Conservation (phyloP, 2,329 filamentous ascomycete species). For the Ophiosphaerella herpotricha region DNA sequence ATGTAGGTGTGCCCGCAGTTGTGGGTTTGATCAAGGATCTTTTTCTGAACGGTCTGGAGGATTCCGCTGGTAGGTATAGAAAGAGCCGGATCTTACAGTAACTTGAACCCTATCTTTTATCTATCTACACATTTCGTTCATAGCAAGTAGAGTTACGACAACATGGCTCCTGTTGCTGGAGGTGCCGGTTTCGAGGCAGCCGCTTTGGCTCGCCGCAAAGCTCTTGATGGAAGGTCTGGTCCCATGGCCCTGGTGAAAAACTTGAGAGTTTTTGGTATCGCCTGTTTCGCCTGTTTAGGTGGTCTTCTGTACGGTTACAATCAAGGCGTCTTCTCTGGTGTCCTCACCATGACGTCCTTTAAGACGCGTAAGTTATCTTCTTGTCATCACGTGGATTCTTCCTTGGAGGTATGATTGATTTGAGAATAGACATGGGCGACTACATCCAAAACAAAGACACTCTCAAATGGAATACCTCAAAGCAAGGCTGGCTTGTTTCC, state of each 20-base stretch:
- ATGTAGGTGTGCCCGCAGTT: slow-evolving; percentile 6
- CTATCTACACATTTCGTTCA: neutral
- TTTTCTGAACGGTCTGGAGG: slow-evolving; percentile 1
- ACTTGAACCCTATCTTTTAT: neutral
- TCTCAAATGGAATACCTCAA: slow-evolving; percentile 41
- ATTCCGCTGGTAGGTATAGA: neutral
- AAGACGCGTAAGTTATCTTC: slow-evolving; percentile 38
- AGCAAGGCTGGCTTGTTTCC: slow-evolving; percentile 56
- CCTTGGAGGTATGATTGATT: neutral
- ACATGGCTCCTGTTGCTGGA: slow-evolving; percentile 47
- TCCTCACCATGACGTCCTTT: slow-evolving; percentile 58
- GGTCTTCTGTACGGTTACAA: slow-evolving; percentile 71
- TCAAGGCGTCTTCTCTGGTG: slow-evolving; percentile 75
- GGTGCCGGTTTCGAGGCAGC: slow-evolving; percentile 46
- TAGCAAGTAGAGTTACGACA: slow-evolving; percentile 7
- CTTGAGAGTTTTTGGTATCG: slow-evolving; percentile 59
- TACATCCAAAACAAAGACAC: slow-evolving; percentile 35
- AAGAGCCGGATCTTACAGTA: slow-evolving; percentile 4
- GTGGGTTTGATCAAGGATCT: neutral
- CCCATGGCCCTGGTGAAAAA: slow-evolving; percentile 56
- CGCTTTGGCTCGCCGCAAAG: slow-evolving; percentile 48
- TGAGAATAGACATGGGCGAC: slow-evolving; percentile 47
- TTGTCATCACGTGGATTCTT: neutral
- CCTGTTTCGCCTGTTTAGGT: slow-evolving; percentile 58
- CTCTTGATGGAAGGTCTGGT: slow-evolving; percentile 48